A percentile compares a stretch with the other conserved stretches of the same genome.
These are phyloP conservation scores for Kandelia obovata DNA, from an alignment of 345 rosid genomes.

Conservation along the genomic window DNA sequence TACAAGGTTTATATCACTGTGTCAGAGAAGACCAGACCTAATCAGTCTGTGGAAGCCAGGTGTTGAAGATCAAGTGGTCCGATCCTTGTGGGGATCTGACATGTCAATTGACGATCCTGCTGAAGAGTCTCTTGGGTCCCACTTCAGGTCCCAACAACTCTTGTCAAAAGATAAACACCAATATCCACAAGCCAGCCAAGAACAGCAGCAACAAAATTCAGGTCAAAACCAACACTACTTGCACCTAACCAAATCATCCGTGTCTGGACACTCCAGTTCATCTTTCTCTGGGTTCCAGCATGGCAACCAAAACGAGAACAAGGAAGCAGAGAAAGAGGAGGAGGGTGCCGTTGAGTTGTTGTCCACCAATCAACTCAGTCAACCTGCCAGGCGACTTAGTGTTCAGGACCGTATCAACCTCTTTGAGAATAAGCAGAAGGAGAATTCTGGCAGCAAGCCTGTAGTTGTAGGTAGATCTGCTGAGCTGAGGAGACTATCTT, in stretches of 20 bases:
- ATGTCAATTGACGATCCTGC: conserved; percentile 83
- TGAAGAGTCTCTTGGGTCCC: conserved; percentile 49
- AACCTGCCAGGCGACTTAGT: conserved; percentile 78
- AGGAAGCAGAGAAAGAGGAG: conserved; percentile 44
- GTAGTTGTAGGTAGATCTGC: conserved; percentile 51
- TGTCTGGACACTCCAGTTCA: conserved; percentile 35
- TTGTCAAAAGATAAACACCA: conserved; percentile 30
- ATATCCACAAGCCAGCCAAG: conserved; percentile 37
- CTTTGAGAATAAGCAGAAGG: conserved; percentile 94
- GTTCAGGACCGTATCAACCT: conserved; percentile 97
- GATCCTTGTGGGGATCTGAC: conserved; percentile 89
- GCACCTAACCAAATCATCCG: conserved; percentile 36
- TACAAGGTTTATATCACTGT: conserved; percentile 57
- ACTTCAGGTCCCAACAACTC: conserved; percentile 31
- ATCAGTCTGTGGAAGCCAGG: conserved; percentile 53
- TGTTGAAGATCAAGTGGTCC: conserved; percentile 53
- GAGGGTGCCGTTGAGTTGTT: conserved; percentile 38
- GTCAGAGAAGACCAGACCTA: conserved; percentile 82
- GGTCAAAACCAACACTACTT: conserved; percentile 28
- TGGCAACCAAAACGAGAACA: conserved; percentile 34
- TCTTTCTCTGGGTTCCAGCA: conserved; percentile 21
- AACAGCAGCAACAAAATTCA: conserved; percentile 29
- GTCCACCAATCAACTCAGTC: conserved; percentile 46
- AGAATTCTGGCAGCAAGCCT: conserved; percentile 60
- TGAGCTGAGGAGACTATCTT: conserved; percentile 79